phyloP scores from a whole-genome alignment of 1,139 yeast species.

The Saccharomyces hybrid region DNA sequence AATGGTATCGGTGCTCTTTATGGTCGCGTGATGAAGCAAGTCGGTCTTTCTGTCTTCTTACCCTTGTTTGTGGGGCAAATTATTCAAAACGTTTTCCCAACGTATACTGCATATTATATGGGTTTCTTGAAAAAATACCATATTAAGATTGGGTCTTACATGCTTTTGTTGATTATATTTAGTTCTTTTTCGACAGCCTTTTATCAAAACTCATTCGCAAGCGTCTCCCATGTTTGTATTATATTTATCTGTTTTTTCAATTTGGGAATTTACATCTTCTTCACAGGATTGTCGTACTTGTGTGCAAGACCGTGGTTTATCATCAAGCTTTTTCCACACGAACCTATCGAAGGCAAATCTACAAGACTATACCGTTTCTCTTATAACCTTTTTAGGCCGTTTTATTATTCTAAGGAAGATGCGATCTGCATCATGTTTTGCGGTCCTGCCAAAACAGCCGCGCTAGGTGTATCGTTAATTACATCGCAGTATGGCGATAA shows the following conservation, averaged over 20 bases:
- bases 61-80: slow-evolving; percentile 87
- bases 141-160: slow-evolving; percentile 66
- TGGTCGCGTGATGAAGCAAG: slow-evolving; percentile 71
- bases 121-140: slow-evolving; percentile 50
- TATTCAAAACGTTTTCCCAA: slow-evolving; percentile 60
- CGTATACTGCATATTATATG: slow-evolving; percentile 49
- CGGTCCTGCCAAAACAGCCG: slow-evolving; percentile 91
- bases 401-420: slow-evolving; percentile 62
- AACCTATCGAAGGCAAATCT: slow-evolving; percentile 40
- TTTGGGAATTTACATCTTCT: slow-evolving; percentile 66
- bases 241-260: slow-evolving; percentile 76
- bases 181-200: slow-evolving; percentile 85
- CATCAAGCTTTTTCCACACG: slow-evolving; percentile 36
- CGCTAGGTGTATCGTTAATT: slow-evolving; percentile 75
- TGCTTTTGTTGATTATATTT: slow-evolving; percentile 73
- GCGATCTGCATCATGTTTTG: slow-evolving; percentile 76
- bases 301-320: slow-evolving; percentile 58
- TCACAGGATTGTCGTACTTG: slow-evolving; percentile 53
- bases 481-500: slow-evolving; percentile 70
- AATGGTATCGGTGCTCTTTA: slow-evolving; percentile 52
- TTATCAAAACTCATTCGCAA: slow-evolving; percentile 66
- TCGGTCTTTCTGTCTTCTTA: slow-evolving; percentile 74
- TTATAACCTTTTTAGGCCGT: slow-evolving; percentile 47
- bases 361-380: slow-evolving; percentile 37
- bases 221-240: slow-evolving; percentile 60